These are phyloP conservation scores for Aurantiochytrium sp. DNA, from an alignment of 108 stramenopile species.

Conservation along the genomic window DNA sequence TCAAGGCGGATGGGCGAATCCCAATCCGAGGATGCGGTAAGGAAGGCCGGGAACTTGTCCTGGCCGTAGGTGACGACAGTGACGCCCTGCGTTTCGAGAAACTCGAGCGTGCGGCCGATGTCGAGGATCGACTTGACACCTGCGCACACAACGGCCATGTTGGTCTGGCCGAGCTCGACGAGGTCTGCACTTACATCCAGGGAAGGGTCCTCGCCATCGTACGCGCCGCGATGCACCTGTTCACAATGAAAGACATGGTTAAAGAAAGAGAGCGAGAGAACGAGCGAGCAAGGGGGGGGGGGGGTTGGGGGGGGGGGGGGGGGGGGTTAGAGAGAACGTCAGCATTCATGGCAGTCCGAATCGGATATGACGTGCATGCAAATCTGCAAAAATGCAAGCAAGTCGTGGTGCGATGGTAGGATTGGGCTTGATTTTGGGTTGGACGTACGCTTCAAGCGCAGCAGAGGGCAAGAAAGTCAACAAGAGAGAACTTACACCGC, in stretches of 20 bases:
- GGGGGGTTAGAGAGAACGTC: too few relatives aligned
- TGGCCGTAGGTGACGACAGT: conserved; percentile 65
- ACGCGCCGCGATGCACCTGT: conserved; percentile 12
- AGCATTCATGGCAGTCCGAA: too few relatives aligned
- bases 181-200: conserved; percentile 78
- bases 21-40: conserved; percentile 46
- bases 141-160: conserved; percentile 85
- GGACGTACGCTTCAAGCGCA: too few relatives aligned
- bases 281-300: too few relatives aligned
- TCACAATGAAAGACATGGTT: neutral
- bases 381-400: too few relatives aligned
- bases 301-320: too few relatives aligned
- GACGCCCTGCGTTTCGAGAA: conserved; percentile 88
- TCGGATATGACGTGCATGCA: too few relatives aligned
- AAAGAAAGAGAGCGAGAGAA: too few relatives aligned
- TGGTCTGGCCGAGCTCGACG: conserved; percentile 74
- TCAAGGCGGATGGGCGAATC: neutral
- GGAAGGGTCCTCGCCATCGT: neutral
- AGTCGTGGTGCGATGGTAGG: too few relatives aligned
- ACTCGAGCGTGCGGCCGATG: conserved; percentile 81
- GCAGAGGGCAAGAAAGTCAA: too few relatives aligned
- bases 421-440: too few relatives aligned
- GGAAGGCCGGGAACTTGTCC: conserved; percentile 91
- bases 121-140: conserved; percentile 96
- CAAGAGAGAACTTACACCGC: conserved; percentile 44